Percentiles rank a stretch among this genome's conserved stretches.
phyloP scores from a whole-genome alignment of 2,329 filamentous ascomycete genomes.

The Penicillium sclerotiorum region DNA sequence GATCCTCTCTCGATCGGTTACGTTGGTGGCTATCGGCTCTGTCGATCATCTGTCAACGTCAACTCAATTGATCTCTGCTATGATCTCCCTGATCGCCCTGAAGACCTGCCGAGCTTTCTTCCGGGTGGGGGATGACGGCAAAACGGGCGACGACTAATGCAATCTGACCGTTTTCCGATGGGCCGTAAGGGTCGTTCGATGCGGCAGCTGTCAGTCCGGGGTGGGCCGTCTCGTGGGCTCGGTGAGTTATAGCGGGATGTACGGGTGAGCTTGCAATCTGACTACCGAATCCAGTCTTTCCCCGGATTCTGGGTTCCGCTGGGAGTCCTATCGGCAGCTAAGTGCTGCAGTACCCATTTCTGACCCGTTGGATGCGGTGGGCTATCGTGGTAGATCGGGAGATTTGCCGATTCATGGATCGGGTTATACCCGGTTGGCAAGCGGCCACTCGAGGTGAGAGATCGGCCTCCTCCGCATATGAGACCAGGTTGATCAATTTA shows the following conservation, averaged over 20 bases:
- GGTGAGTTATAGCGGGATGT: too few species aligned
- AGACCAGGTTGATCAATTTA: too few species aligned
- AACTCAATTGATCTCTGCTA: not conserved
- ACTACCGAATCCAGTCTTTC: constrained; percentile 13
- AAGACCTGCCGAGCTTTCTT: constrained; percentile 6
- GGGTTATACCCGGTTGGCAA: too few species aligned
- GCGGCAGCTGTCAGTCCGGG: constrained; percentile 10
- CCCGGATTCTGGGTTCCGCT: constrained; percentile 16
- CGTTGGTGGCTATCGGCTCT: not conserved
- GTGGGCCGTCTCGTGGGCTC: too few species aligned
- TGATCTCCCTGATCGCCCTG: not conserved
- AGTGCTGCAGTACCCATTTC: not conserved
- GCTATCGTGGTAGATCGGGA: too few species aligned
- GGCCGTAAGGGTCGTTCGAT: constrained; percentile 15
- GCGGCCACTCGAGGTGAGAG: too few species aligned
- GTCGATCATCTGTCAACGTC: not conserved
- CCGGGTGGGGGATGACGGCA: not conserved
- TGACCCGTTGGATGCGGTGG: not conserved
- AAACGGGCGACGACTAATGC: constrained; percentile 1
- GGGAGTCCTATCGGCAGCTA: constrained; percentile 11
- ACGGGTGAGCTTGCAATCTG: constrained; percentile 12
- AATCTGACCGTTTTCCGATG: constrained; percentile 9
- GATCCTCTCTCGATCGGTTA: not conserved
- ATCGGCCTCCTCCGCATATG: too few species aligned
- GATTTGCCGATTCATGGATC: too few species aligned